Conservation (phyloP, 2,329 filamentous ascomycete species). For the Falciphora oryzae region DNA sequence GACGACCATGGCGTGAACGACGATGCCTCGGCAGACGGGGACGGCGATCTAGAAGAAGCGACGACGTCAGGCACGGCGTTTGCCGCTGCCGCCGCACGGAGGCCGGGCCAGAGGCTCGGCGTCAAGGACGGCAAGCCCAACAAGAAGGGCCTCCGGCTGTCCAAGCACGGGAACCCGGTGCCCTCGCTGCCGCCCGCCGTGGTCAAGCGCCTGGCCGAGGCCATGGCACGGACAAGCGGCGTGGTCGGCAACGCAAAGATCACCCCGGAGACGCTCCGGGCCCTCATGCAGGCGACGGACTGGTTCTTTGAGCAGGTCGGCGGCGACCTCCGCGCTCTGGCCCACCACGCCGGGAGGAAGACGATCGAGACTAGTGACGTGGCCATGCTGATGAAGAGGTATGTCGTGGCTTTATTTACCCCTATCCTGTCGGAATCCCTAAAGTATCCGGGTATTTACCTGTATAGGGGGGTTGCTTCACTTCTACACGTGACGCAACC, state of each 20-base stretch:
- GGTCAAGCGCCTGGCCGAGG: conserved; percentile 68
- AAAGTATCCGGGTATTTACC: background rate
- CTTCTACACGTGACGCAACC: background rate
- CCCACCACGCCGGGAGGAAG: conserved; percentile 74
- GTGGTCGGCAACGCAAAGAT: conserved; percentile 59
- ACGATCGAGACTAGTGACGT: conserved; percentile 84
- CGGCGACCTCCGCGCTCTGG: conserved; percentile 74
- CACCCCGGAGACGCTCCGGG: conserved; percentile 65
- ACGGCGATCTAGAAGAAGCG: background rate
- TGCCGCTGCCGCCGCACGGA: background rate
- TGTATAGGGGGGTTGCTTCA: background rate
- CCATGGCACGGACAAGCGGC: conserved; percentile 62
- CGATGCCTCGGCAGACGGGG: conserved; percentile 14
- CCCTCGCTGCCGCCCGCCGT: conserved; percentile 67
- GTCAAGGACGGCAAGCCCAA: conserved; percentile 13
- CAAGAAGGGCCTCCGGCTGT: conserved; percentile 50
- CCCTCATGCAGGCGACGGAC: conserved; percentile 74
- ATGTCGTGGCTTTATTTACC: conserved; percentile 30
- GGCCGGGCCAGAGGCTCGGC: background rate
- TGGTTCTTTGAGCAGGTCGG: conserved; percentile 90
- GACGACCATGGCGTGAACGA: conserved; percentile 21
- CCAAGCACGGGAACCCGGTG: conserved; percentile 68
- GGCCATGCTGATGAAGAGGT: conserved; percentile 78
- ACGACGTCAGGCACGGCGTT: background rate
- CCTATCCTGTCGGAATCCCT: conserved; percentile 10